Conservation (phyloP, 257 asterid species). For the Agastache rugosa region DNA sequence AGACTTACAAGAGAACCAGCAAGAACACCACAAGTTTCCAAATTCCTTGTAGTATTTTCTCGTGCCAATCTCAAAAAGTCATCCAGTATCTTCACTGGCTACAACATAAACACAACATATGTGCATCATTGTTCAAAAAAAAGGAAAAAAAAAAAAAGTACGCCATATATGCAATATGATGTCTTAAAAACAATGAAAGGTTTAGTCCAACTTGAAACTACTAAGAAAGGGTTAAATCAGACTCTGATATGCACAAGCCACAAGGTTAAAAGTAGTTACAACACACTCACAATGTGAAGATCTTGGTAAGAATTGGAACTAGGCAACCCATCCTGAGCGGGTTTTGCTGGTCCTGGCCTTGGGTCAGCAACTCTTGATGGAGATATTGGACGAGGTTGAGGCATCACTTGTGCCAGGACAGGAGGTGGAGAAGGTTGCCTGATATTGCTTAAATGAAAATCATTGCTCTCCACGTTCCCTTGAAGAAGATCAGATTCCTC, state of each 20-base stretch:
- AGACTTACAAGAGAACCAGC: slow-evolving; percentile 90
- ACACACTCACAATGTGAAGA: slow-evolving; percentile 87
- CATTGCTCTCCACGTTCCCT: slow-evolving; percentile 52
- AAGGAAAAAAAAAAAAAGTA: neutral
- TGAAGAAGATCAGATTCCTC: slow-evolving; percentile 54
- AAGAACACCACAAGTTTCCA: slow-evolving; percentile 97
- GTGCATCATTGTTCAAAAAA: slow-evolving; percentile 13
- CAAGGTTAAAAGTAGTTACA: slow-evolving; percentile 29
- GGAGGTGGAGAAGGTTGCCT: slow-evolving; percentile 97
- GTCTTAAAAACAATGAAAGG: slow-evolving; percentile 18
- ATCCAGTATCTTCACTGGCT: slow-evolving; percentile 93
- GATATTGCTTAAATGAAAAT: slow-evolving; percentile 59
- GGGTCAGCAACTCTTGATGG: slow-evolving; percentile 96
- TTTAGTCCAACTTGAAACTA: slow-evolving; percentile 11
- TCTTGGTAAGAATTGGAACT: slow-evolving; percentile 74
- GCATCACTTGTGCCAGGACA: slow-evolving; percentile 81
- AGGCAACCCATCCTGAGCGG: slow-evolving; percentile 59
- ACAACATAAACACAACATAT: slow-evolving; percentile 44
- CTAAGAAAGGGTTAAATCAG: slow-evolving; percentile 4
- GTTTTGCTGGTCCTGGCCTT: slow-evolving; percentile 84
- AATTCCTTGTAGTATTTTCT: slow-evolving; percentile 71
- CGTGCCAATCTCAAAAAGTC: slow-evolving; percentile 88
- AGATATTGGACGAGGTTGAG: slow-evolving; percentile 67
- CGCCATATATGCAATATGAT: slow-evolving; percentile 19
- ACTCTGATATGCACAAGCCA: slow-evolving; percentile 9